These are phyloP conservation scores for Phaseolus coccineus DNA, from an alignment of 331 rosid species.

Conservation along the genomic window DNA sequence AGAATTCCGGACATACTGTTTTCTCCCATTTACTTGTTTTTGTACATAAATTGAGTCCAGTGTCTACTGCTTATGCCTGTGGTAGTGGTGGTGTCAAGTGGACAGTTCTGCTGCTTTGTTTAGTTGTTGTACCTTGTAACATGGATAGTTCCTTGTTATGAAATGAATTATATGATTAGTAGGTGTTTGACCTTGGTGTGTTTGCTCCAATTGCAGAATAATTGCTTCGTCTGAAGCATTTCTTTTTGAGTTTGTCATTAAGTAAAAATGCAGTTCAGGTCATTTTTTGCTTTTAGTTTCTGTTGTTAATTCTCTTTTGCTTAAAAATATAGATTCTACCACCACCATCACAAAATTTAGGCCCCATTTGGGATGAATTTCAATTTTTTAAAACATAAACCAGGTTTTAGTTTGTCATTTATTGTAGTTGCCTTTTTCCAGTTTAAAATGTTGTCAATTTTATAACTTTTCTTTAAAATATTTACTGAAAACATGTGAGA, in stretches of 20 bases:
- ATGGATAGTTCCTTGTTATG: slow-evolving; percentile 9
- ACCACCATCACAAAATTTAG: slow-evolving; percentile 1
- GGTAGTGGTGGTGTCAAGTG: slow-evolving; percentile 13
- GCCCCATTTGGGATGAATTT: neutral
- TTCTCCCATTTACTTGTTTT: slow-evolving; percentile 24
- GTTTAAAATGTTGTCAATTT: neutral
- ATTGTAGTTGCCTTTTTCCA: neutral
- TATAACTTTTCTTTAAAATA: neutral
- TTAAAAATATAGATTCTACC: slow-evolving; percentile 28
- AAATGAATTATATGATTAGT: slow-evolving; percentile 19
- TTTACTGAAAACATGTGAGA: neutral
- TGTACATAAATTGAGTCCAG: slow-evolving; percentile 16
- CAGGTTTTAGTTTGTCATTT: neutral
- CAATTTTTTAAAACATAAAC: neutral
- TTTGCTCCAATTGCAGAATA: slow-evolving; percentile 28
- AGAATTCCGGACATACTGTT: slow-evolving; percentile 40
- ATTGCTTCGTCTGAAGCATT: slow-evolving; percentile 18
- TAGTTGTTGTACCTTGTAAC: slow-evolving; percentile 9
- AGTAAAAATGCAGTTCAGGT: slow-evolving; percentile 27
- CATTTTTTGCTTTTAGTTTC: slow-evolving; percentile 30
- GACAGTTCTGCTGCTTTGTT: slow-evolving; percentile 18
- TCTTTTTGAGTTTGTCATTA: neutral
- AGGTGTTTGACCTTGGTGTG: neutral
- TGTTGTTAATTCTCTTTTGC: slow-evolving; percentile 31
- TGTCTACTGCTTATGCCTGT: slow-evolving; percentile 6